Evolutionary conservation across 2,329 filamentous ascomycete genomes (phyloP).

Genomic region (Colletotrichum sp.): DNA sequence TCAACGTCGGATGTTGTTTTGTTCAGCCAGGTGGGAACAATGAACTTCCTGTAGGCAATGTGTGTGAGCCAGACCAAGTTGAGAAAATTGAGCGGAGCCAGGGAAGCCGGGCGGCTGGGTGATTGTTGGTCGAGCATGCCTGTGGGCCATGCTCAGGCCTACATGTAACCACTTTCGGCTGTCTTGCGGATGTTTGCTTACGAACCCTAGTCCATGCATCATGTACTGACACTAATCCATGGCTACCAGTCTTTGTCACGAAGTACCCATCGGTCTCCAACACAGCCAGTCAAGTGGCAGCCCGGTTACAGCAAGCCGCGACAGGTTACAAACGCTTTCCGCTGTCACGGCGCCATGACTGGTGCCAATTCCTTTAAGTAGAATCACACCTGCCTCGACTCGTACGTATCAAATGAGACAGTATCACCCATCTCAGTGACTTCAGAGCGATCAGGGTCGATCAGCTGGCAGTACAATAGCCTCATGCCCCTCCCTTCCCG

Average conservation of each 20-base stretch:
- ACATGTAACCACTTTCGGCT: not conserved
- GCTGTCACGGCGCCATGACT: not conserved
- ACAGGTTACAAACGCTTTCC: not conserved
- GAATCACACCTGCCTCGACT: not conserved
- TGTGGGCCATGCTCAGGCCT: not conserved
- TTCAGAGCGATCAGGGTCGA: not conserved
- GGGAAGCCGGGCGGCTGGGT: not conserved
- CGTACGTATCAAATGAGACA: not conserved
- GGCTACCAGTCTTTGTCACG: not conserved
- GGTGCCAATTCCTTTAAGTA: not conserved
- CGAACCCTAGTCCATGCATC: not conserved
- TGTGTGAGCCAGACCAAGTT: not conserved
- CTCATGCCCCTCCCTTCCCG: not conserved
- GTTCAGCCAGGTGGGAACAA: not conserved
- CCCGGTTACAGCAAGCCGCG: not conserved
- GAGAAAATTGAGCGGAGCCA: rapidly evolving
- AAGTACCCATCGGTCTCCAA: too few relatives aligned
- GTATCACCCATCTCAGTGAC: not conserved
- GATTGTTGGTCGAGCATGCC: not conserved
- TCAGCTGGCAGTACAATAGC: not conserved
- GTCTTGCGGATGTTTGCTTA: not conserved
- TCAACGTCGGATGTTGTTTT: not conserved
- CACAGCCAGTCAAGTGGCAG: not conserved
- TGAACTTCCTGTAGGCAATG: not conserved
- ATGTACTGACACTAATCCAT: not conserved